phyloP scores from a whole-genome alignment of 1,284 basidiomycete species.

The Leucoagaricus sp. region DNA sequence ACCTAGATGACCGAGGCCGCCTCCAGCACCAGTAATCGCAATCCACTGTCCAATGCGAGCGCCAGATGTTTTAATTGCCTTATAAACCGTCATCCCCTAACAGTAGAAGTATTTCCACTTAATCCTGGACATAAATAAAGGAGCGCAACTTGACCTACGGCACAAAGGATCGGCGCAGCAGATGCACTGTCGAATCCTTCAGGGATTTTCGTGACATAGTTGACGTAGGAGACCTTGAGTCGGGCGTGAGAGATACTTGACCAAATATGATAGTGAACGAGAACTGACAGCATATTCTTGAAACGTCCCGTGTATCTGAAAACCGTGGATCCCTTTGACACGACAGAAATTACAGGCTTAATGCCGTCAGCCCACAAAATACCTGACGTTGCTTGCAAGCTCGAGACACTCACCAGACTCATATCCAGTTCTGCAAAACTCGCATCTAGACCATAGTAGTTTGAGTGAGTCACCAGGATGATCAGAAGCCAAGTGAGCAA shows the following conservation, averaged over 20 bases:
- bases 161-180: slow-evolving; percentile 70
- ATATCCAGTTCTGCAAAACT: slow-evolving; percentile 57
- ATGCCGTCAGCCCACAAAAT: slow-evolving; percentile 3
- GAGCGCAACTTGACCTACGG: slow-evolving; percentile 36
- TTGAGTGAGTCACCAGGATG: background rate
- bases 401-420: slow-evolving; percentile 46
- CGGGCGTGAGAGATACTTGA: background rate
- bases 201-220: slow-evolving; percentile 71
- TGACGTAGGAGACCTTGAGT: slow-evolving; percentile 50
- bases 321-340: slow-evolving; percentile 45
- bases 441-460: slow-evolving; percentile 39
- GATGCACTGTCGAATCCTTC: slow-evolving; percentile 54
- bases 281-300: slow-evolving; percentile 45
- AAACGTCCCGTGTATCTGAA: slow-evolving; percentile 59
- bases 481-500: background rate
- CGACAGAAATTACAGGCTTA: slow-evolving; percentile 43
- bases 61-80: slow-evolving; percentile 61
- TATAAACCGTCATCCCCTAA: slow-evolving; percentile 69
- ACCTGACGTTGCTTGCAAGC: background rate
- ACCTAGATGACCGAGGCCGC: slow-evolving; percentile 62
- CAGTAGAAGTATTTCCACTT: too few species aligned
- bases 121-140: too few species aligned
- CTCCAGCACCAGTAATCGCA: slow-evolving; percentile 69
- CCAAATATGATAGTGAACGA: background rate
- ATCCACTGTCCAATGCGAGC: slow-evolving; percentile 66